Evolutionary conservation across 2,329 filamentous ascomycete genomes (phyloP).

Genomic region (Myriosclerotinia duriaeana): DNA sequence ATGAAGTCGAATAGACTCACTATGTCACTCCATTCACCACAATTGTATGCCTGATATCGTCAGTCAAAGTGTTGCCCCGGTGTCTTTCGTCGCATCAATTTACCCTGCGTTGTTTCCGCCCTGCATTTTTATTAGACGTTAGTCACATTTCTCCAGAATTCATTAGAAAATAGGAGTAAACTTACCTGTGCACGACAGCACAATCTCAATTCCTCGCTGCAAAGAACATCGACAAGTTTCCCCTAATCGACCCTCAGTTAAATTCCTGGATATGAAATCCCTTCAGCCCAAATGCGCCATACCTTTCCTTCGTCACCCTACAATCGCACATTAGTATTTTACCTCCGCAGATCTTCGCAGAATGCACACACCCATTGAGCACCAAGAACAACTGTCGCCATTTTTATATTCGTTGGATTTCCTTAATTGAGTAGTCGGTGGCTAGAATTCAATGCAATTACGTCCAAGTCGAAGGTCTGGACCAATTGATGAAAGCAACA

Average conservation of each 20-base stretch:
- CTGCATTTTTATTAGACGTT: conserved; percentile 15
- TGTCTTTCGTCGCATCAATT: conserved; percentile 10
- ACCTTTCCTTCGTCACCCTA: conserved; percentile 24
- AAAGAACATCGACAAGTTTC: conserved; percentile 55
- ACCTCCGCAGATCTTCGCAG: conserved; percentile 14
- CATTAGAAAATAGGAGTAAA: conserved; percentile 16
- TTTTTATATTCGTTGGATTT: conserved; percentile 5
- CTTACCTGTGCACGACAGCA: conserved; percentile 23
- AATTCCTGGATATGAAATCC: background rate
- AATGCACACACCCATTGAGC: conserved; percentile 55
- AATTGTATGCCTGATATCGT: conserved; percentile 42
- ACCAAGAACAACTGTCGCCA: conserved; percentile 54
- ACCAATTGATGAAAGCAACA: conserved; percentile 15
- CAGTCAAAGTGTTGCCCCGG: background rate
- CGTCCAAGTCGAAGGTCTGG: background rate
- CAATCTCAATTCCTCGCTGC: conserved; percentile 19
- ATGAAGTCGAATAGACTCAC: conserved; percentile 11
- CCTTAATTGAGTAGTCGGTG: conserved; percentile 28
- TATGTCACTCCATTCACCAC: conserved; percentile 46
- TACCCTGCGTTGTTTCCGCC: conserved; percentile 57
- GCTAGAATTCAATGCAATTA: background rate
- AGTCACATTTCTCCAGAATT: conserved; percentile 11
- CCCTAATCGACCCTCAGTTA: conserved; percentile 46
- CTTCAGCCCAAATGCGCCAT: background rate
- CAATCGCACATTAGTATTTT: conserved; percentile 17